Conservation (phyloP, 768 basidiomycete species). For the Boletus speciosus region DNA sequence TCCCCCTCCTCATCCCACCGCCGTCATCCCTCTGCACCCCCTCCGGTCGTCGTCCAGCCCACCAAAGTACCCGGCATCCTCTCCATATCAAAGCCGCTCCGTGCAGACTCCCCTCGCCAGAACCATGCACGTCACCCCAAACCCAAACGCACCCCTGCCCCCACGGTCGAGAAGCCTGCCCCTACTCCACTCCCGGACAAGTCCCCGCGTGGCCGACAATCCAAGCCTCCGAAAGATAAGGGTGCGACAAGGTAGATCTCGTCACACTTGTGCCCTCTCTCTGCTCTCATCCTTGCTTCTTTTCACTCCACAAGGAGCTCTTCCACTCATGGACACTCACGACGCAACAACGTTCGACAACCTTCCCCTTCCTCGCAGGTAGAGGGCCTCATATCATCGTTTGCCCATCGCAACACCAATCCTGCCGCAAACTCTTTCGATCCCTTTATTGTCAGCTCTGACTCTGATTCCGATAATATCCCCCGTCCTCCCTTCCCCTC, state of each 20-base stretch:
- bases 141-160: slow-evolving; percentile 35
- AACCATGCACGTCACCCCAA: slow-evolving; percentile 35
- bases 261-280: not conserved
- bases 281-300: slow-evolving; percentile 4
- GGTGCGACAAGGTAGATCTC: slow-evolving; percentile 38
- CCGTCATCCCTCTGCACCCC: slow-evolving; percentile 68
- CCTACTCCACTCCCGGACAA: slow-evolving; percentile 26
- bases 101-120: slow-evolving; percentile 33
- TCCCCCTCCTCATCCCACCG: slow-evolving; percentile 43
- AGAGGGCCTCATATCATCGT: slow-evolving; percentile 44
- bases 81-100: slow-evolving; percentile 57
- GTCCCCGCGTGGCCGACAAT: slow-evolving; percentile 32
- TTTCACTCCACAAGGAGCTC: slow-evolving; percentile 36
- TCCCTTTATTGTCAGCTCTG: slow-evolving; percentile 48
- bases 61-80: slow-evolving; percentile 73
- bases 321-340: slow-evolving; percentile 42
- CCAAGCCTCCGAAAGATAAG: slow-evolving; percentile 44
- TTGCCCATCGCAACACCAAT: slow-evolving; percentile 28
- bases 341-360: slow-evolving; percentile 56
- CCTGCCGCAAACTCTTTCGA: slow-evolving; percentile 41
- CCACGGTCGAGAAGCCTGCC: slow-evolving; percentile 29
- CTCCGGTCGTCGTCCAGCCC: slow-evolving; percentile 64
- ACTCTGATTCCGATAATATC: slow-evolving; percentile 37
- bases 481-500: slow-evolving; percentile 33
- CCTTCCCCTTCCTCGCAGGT: slow-evolving; percentile 73